A percentile compares a stretch with the other conserved stretches of the same genome.
phyloP scores from a whole-genome alignment of 75 land plant species.

The Picea glauca region DNA sequence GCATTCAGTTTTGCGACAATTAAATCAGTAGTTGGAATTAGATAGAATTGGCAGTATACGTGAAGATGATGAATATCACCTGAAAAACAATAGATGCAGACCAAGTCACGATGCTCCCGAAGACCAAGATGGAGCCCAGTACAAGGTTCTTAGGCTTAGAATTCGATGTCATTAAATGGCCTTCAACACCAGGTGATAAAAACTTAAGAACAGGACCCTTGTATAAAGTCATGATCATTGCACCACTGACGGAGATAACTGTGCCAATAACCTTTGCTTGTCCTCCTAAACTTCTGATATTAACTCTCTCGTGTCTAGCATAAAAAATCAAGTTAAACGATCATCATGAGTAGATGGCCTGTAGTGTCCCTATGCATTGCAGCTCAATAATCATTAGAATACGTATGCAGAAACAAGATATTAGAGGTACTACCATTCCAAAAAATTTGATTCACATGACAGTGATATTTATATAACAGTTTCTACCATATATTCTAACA shows the following conservation, averaged over 20 bases:
- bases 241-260: constrained; percentile 18
- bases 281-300: constrained; percentile 21
- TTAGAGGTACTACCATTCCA: neutral
- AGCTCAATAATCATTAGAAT: too few species aligned
- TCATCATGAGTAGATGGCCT: too few species aligned
- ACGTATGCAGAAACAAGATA: too few species aligned
- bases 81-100: neutral
- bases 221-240: constrained; percentile 24
- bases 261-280: constrained; percentile 27
- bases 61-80: neutral
- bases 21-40: neutral
- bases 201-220: constrained; percentile 15
- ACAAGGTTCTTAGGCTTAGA: neutral
- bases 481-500: too few species aligned
- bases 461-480: neutral
- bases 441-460: neutral
- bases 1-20: neutral
- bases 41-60: neutral
- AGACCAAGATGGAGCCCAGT: neutral
- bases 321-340: neutral
- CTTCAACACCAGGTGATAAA: neutral
- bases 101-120: neutral
- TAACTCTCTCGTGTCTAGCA: constrained; percentile 19
- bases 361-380: too few species aligned
- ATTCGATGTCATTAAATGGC: neutral